Evolutionary conservation across 768 basidiomycete species (phyloP).

Genomic region (Suillus luteus): DNA sequence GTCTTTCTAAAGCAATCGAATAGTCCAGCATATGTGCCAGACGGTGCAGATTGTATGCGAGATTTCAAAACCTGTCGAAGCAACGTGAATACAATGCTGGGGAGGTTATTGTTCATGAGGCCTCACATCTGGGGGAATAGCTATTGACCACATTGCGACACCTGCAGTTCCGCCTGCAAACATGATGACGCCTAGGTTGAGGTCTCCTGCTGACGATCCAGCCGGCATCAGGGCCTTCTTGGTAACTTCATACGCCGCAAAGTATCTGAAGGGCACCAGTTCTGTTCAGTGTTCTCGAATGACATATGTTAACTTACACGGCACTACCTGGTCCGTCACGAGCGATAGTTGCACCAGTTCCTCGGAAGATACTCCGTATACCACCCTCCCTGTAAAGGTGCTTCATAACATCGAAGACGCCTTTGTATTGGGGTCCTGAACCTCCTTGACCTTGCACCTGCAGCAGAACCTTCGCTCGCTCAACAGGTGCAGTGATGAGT

Average conservation of each 20-base stretch:
- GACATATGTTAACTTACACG: constrained; percentile 58
- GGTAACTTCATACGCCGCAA: constrained; percentile 93
- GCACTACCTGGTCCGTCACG: constrained; percentile 97
- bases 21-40: constrained; percentile 94
- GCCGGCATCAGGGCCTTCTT: constrained; percentile 85
- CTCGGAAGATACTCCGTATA: constrained; percentile 86
- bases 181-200: constrained; percentile 86
- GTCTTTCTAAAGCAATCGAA: constrained; percentile 92
- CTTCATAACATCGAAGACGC: constrained; percentile 87
- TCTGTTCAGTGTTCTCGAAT: constrained; percentile 11
- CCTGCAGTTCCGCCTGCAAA: constrained; percentile 93
- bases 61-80: constrained; percentile 87
- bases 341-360: constrained; percentile 89
- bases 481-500: constrained; percentile 91
- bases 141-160: constrained; percentile 97
- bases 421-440: constrained; percentile 73
- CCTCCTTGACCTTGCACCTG: constrained; percentile 92
- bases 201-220: constrained; percentile 74
- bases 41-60: constrained; percentile 93
- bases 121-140: constrained; percentile 94
- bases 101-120: neutral
- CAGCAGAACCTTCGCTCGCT: constrained; percentile 93
- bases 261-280: constrained; percentile 61
- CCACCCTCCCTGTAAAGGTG: constrained; percentile 96
- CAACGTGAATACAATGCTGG: constrained; percentile 12